Evolutionary conservation across 306 rosid species (phyloP).

Genomic region (Quercus parvula): DNA sequence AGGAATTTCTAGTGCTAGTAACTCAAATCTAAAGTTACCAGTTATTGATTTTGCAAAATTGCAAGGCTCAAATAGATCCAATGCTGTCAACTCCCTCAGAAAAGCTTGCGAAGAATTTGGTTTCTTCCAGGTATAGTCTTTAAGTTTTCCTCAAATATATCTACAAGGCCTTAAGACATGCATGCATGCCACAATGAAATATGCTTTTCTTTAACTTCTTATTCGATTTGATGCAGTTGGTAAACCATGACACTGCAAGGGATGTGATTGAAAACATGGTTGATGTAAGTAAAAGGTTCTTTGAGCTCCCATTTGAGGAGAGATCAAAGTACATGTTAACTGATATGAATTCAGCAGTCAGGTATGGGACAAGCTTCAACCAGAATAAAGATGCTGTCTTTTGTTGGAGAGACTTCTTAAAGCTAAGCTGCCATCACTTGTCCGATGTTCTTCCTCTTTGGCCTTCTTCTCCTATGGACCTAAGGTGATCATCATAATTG

Average conservation of each 20-base stretch:
- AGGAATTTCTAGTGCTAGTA: background rate
- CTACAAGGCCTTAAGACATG: too few species aligned
- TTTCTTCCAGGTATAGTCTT: slow-evolving; percentile 62
- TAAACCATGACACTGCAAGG: slow-evolving; percentile 61
- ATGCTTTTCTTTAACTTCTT: background rate
- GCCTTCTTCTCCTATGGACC: slow-evolving; percentile 72
- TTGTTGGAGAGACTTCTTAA: slow-evolving; percentile 90
- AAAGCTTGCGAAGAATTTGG: slow-evolving; percentile 62
- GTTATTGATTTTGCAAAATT: slow-evolving; percentile 63
- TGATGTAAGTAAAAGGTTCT: slow-evolving; percentile 57
- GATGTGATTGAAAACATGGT: slow-evolving; percentile 51
- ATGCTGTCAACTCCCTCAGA: slow-evolving; percentile 46
- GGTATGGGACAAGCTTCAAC: slow-evolving; percentile 84
- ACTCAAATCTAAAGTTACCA: slow-evolving; percentile 45
- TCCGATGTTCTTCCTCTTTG: slow-evolving; percentile 59
- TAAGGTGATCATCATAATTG: slow-evolving; percentile 37
- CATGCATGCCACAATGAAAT: background rate
- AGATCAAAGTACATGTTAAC: slow-evolving; percentile 69
- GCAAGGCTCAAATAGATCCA: slow-evolving; percentile 51
- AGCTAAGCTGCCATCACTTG: slow-evolving; percentile 61
- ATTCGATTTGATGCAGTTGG: slow-evolving; percentile 39
- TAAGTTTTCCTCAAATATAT: too few species aligned
- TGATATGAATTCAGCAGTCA: slow-evolving; percentile 56
- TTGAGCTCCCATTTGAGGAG: slow-evolving; percentile 75
- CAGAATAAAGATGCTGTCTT: slow-evolving; percentile 66